Evolutionary conservation across 345 rosid genomes (phyloP), one percentile per base, ranked within the genome.

Genomic region (Toxicodendron radicans): DNA sequence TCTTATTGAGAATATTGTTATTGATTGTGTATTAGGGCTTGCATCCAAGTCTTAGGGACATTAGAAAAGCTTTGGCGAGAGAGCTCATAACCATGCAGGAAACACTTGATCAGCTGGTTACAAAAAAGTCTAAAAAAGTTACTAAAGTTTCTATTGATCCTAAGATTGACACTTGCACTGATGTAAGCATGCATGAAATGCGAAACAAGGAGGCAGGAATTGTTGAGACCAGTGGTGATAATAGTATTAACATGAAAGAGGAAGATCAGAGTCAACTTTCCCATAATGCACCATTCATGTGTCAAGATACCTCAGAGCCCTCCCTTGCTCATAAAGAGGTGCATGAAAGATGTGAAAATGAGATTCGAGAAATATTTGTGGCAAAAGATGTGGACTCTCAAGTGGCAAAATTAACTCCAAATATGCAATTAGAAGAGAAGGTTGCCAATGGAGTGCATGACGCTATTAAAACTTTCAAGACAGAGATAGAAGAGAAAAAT

Each of bases 61-160:
- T 72, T 9, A 83, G 91, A 69, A 94, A 89, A 81, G 83, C 90
- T 11, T 77, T 94, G 84, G 95, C 89, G 16, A 86, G 78, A 72
- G 91, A 94, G 73, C 88, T 93, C 51, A 83, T 89, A 45, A 66
- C 62, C 18, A 64, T 86, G 75, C 89, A 91, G 78, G 90, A 87
- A 62, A 70, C 77, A 73, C 86, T 90, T 7, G 98, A 93, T 74
- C 73, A 80, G 21, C 38, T 88, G 49, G 46, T 48, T 30, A 53
- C 45, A 16, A 68, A 71, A 68, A 73, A 41, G 41, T 60, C 46
- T 2, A 70, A 73, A 20, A 71, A 33, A 18, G 35, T 14, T n/a
- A 30, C 4, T 0, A 68, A 82, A 68, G 66, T 7, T 38, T 7
- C 8, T 38, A 1, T 7, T 38, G 51, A 11, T 30, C 48, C 60